Percentiles rank a stretch among this genome's conserved stretches.
Conservation (phyloP, 331 rosid species). For the Pyracantha coccinea region DNA sequence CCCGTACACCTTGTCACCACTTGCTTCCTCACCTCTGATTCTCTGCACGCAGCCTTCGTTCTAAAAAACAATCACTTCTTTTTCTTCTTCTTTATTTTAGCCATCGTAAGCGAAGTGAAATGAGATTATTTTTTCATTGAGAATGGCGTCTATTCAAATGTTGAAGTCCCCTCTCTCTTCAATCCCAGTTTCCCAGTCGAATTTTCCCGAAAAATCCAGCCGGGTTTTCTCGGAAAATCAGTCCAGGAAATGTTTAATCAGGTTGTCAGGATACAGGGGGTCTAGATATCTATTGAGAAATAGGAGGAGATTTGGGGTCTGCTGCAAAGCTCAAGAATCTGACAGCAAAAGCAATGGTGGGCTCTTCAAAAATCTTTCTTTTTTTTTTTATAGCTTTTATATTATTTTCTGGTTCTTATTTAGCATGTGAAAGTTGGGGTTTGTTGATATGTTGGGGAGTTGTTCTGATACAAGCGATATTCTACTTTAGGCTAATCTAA, state of each 20-base stretch:
- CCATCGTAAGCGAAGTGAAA: conserved; percentile 1
- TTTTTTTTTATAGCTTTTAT: background rate
- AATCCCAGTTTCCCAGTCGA: conserved; percentile 40
- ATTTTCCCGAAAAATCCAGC: conserved; percentile 34
- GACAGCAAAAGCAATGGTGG: conserved; percentile 66
- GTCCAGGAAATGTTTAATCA: conserved; percentile 31
- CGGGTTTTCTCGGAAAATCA: conserved; percentile 24
- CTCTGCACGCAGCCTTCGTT: conserved; percentile 23
- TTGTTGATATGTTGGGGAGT: background rate
- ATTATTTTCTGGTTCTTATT: background rate
- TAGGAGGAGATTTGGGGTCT: conserved; percentile 30
- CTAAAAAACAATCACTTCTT: background rate
- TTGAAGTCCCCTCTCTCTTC: conserved; percentile 50
- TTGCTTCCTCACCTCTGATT: conserved; percentile 18
- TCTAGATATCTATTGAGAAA: conserved; percentile 16
- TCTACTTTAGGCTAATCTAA: background rate
- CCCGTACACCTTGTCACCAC: conserved; percentile 9
- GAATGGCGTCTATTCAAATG: conserved; percentile 59
- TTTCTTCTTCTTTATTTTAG: background rate
- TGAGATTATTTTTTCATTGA: conserved; percentile 23
- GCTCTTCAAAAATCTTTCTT: conserved; percentile 4
- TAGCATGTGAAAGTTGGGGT: background rate
- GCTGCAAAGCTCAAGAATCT: conserved; percentile 49
- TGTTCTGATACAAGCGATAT: background rate
- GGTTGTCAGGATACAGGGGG: conserved; percentile 19